Evolutionary conservation across 176 grass and related monocot species (phyloP), one percentile per base, ranked within the genome.

Genomic region (Avena atlantica): DNA sequence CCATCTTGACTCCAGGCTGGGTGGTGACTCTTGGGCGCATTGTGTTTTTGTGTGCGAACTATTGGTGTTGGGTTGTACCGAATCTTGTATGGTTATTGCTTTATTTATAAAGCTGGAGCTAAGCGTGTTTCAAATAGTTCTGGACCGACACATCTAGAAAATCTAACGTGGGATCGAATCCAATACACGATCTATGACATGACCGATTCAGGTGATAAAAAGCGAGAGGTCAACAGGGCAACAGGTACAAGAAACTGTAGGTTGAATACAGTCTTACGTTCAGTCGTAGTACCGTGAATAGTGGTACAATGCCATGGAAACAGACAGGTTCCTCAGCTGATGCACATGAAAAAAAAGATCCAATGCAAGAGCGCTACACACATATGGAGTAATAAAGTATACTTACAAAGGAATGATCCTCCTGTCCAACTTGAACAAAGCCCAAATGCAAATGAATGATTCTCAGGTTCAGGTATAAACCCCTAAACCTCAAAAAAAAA

Each of bases 191-290:
- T 23, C 12, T 57, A 64, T 25, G 4, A 80, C 80, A 49, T 21
- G 49, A 75, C 70, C 72, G n/a, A 69, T 76, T 83, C 70, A 58
- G 61, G 61, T 21, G 70, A 29, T 13, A 12, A 13, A 12, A 60
- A 65, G 52, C 56, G 50, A 31, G 15, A 72, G 61, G 42, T 45
- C 56, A 23, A 57, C 11, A 59, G 1, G 10, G 56, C 27, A 63
- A 53, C 45, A 31, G 4, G 60, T 23, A 74, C 9, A 57, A 25
- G n/a, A 75, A 13, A 66, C 17, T 34, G 0, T 14, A 15, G 11
- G 7, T 40, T 14, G 23, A 4, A 11, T 52, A 86, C 36, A 66
- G 8, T 5, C 29, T 57, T 74, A 16, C 6, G 48, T 79, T 57
- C 13, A 19, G 70, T 50, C 12, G 58, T 12, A 64, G 61, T 52